phyloP scores from a whole-genome alignment of 2,329 filamentous ascomycete genomes.

The Sclerotinia glacialis region DNA sequence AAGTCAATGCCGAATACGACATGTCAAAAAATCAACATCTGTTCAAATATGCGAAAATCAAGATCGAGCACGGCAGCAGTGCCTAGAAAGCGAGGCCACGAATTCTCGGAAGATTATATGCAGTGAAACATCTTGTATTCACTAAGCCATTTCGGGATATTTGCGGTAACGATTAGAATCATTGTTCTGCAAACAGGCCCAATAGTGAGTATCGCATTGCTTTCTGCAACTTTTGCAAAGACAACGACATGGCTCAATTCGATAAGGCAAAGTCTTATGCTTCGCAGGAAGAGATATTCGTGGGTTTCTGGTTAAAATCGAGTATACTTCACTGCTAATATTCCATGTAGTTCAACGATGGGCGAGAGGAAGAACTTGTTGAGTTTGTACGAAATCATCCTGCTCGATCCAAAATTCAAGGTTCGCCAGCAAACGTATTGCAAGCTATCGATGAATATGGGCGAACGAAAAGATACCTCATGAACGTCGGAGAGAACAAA shows the following conservation, averaged over 20 bases:
- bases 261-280: constrained; percentile 32
- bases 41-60: constrained; percentile 9
- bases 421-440: constrained; percentile 62
- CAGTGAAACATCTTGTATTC: constrained; percentile 1
- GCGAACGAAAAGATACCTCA: constrained; percentile 65
- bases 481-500: constrained; percentile 78
- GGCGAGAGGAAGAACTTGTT: constrained; percentile 70
- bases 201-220: constrained; percentile 1
- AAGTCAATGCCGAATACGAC: constrained; percentile 7
- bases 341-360: constrained; percentile 57
- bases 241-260: constrained; percentile 28
- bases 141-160: not conserved
- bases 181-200: not conserved
- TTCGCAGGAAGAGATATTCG: constrained; percentile 33
- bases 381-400: constrained; percentile 64
- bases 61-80: not conserved
- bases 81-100: not conserved
- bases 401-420: constrained; percentile 60
- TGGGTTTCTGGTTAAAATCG: constrained; percentile 18
- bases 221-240: not conserved
- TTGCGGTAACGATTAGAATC: not conserved
- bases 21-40: constrained; percentile 9
- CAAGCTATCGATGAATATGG: constrained; percentile 69
- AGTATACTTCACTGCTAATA: not conserved
- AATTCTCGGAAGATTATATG: constrained; percentile 1